Percentiles rank a stretch among this genome's conserved stretches.
These are phyloP conservation scores for Didymella lethalis DNA, from an alignment of 2,329 filamentous ascomycete genomes.

Conservation along the genomic window DNA sequence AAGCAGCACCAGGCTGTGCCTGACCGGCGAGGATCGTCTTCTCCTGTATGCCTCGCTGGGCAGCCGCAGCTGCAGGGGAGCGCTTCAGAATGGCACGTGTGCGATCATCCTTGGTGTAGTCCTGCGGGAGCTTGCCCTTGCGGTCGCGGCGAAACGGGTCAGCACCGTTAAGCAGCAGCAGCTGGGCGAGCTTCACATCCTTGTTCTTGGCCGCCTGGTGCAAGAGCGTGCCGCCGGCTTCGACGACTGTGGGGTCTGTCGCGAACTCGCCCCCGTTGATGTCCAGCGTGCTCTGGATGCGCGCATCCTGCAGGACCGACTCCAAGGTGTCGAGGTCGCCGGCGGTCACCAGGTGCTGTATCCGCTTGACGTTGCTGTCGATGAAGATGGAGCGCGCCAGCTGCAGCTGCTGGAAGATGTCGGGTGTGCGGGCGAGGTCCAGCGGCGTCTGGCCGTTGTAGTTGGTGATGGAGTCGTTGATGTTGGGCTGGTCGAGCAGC, in stretches of 20 bases:
- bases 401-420: slow-evolving; percentile 95
- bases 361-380: slow-evolving; percentile 82
- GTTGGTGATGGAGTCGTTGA: slow-evolving; percentile 90
- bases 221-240: slow-evolving; percentile 87
- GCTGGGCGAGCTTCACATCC: slow-evolving; percentile 86
- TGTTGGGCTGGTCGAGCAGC: slow-evolving; percentile 79
- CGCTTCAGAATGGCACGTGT: slow-evolving; percentile 89
- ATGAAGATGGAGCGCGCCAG: slow-evolving; percentile 88
- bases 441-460: slow-evolving; percentile 83
- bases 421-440: slow-evolving; percentile 87
- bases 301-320: slow-evolving; percentile 80
- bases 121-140: slow-evolving; percentile 93
- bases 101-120: slow-evolving; percentile 93
- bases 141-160: slow-evolving; percentile 95
- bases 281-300: slow-evolving; percentile 85
- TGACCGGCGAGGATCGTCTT: slow-evolving; percentile 89
- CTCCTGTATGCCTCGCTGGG: slow-evolving; percentile 94
- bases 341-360: slow-evolving; percentile 77
- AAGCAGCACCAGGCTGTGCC: slow-evolving; percentile 65
- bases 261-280: slow-evolving; percentile 91
- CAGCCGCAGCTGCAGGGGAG: slow-evolving; percentile 91
- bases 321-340: slow-evolving; percentile 81
- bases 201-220: slow-evolving; percentile 92
- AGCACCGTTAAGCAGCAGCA: slow-evolving; percentile 89
- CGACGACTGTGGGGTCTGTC: slow-evolving; percentile 77